These are phyloP conservation scores for Xylariaceae sp. DNA, from an alignment of 2,329 filamentous ascomycete genomes.

Conservation along the genomic window DNA sequence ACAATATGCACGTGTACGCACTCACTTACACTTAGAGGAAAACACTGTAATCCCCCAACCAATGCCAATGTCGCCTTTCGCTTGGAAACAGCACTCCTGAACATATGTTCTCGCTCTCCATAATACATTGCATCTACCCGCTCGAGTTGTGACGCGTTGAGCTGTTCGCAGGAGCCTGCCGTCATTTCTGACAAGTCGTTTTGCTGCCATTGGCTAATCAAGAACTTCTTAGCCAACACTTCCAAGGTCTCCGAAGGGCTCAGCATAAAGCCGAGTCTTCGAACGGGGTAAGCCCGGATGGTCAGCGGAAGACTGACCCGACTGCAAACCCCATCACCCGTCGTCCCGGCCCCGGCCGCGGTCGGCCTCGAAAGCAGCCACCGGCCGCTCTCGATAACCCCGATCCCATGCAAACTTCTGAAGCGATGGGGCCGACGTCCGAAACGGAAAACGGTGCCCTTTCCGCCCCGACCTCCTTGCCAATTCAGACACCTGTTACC, in stretches of 20 bases:
- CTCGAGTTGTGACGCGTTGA: background rate
- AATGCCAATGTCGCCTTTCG: background rate
- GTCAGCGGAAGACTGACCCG: slow-evolving; percentile 45
- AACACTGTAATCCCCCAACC: background rate
- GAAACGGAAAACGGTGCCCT: slow-evolving; percentile 10
- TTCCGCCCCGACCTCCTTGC: slow-evolving; percentile 1
- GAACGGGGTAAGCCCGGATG: slow-evolving; percentile 35
- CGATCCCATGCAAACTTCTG: slow-evolving; percentile 10
- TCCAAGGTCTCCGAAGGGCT: slow-evolving; percentile 55
- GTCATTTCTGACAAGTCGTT: background rate
- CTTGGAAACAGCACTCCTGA: background rate
- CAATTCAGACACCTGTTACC: slow-evolving; percentile 8
- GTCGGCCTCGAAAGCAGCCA: slow-evolving; percentile 50
- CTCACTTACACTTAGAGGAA: background rate
- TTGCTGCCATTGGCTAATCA: slow-evolving; percentile 15
- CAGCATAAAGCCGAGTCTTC: slow-evolving; percentile 50
- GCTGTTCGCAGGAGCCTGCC: background rate
- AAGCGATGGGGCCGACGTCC: slow-evolving; percentile 3
- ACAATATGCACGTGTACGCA: background rate
- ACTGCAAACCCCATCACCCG: slow-evolving; percentile 58
- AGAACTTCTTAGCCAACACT: slow-evolving; percentile 50
- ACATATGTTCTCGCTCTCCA: no score
- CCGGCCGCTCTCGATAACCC: slow-evolving; percentile 14
- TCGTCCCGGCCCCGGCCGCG: slow-evolving; percentile 56
- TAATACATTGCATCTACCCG: no score